Percentiles rank a stretch among this genome's conserved stretches.
Evolutionary conservation across 352 stramenopile species (phyloP).

Genomic region (Phytopythium boreale): DNA sequence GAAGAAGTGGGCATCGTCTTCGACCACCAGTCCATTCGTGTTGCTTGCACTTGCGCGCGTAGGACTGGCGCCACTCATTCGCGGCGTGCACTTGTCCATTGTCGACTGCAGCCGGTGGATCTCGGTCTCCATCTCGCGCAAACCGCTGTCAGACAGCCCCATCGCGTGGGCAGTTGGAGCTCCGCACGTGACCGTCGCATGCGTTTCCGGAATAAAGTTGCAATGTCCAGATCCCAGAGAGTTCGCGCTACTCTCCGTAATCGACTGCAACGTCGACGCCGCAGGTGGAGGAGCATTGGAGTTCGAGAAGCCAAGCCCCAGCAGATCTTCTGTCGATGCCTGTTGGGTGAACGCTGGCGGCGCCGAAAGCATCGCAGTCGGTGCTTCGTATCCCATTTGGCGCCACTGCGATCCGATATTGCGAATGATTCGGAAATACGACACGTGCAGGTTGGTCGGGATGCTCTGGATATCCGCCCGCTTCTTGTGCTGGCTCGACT

Average conservation of each 20-base stretch:
- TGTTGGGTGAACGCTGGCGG: constrained; percentile 15
- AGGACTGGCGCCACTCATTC: constrained; percentile 15
- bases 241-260: constrained; percentile 20
- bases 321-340: constrained; percentile 54
- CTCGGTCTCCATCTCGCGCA: constrained; percentile 82
- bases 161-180: constrained; percentile 80
- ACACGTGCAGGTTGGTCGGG: constrained; percentile 81
- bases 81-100: constrained; percentile 59
- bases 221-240: neutral
- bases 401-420: constrained; percentile 38
- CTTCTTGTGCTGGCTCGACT: constrained; percentile 82
- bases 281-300: constrained; percentile 8
- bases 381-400: constrained; percentile 5
- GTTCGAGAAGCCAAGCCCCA: constrained; percentile 28
- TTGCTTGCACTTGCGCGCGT: neutral
- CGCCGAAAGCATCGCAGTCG: constrained; percentile 3
- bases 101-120: constrained; percentile 65
- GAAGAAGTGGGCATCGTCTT: constrained; percentile 6
- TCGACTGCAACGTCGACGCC: neutral
- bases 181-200: constrained; percentile 75
- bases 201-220: constrained; percentile 42
- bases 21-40: neutral
- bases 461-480: constrained; percentile 77
- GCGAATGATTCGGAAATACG: constrained; percentile 78
- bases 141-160: constrained; percentile 66